These are phyloP conservation scores for Phaeotremella fagi DNA, from an alignment of 768 basidiomycete species.

Conservation along the genomic window DNA sequence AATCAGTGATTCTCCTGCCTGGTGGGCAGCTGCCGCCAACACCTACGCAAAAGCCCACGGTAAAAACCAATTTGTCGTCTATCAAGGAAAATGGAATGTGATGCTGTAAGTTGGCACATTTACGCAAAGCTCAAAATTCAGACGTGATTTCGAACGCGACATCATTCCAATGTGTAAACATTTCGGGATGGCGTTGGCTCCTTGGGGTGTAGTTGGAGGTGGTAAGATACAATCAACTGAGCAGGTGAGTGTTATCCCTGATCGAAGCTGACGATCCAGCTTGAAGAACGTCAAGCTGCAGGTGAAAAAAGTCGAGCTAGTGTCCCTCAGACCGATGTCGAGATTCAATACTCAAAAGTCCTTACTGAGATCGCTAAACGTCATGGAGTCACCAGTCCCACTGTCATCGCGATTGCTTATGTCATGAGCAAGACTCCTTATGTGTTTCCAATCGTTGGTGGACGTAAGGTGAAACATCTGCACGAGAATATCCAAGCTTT, in stretches of 20 bases:
- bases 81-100: conserved; percentile 50
- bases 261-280: conserved; percentile 52
- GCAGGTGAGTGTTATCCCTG: conserved; percentile 21
- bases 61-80: conserved; percentile 56
- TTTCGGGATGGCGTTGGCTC: conserved; percentile 12
- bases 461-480: too few species aligned
- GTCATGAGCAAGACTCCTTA: too few species aligned
- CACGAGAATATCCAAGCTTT: too few species aligned
- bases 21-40: conserved; percentile 47
- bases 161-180: conserved; percentile 52
- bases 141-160: conserved; percentile 56
- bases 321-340: conserved; percentile 3
- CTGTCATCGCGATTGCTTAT: too few species aligned
- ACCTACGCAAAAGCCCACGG: conserved; percentile 55
- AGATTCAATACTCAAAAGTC: conserved; percentile 20
- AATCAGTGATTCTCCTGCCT: conserved; percentile 33
- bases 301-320: conserved; percentile 10
- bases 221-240: neutral
- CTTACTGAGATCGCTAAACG: conserved; percentile 33
- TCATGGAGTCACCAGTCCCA: too few species aligned
- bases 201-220: conserved; percentile 3
- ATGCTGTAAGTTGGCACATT: neutral
- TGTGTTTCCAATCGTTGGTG: too few species aligned
- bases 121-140: conserved; percentile 7
- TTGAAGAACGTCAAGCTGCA: conserved; percentile 25